phyloP scores from a whole-genome alignment of 2,329 filamentous ascomycete species.

The Aspergillus costaricaensis region DNA sequence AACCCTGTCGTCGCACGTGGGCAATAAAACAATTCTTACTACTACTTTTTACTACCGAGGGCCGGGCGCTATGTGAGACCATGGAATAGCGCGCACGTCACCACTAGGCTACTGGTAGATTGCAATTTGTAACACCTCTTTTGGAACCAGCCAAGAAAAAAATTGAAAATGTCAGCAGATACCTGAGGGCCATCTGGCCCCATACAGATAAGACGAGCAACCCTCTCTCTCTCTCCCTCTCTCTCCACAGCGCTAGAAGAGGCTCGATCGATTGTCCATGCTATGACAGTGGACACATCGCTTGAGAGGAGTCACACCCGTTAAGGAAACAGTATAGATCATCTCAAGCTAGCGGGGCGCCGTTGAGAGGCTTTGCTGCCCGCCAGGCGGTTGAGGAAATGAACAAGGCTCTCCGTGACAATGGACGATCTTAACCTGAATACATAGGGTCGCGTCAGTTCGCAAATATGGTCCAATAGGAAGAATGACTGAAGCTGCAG shows the following conservation, averaged over 20 bases:
- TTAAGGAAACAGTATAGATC: background rate
- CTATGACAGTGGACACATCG: slow-evolving; percentile 3
- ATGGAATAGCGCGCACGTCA: background rate
- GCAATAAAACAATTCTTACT: background rate
- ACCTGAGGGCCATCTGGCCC: background rate
- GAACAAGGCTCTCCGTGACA: background rate
- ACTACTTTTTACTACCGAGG: background rate
- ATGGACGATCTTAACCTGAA: background rate
- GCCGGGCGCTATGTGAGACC: background rate
- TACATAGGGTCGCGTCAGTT: background rate
- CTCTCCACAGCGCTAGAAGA: background rate
- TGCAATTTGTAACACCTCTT: background rate
- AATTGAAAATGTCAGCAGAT: background rate
- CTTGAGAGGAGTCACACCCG: background rate
- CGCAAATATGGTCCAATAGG: background rate
- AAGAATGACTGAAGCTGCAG: background rate
- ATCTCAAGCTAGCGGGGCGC: background rate
- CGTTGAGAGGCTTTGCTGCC: background rate
- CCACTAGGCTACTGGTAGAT: background rate
- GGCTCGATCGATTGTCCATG: background rate
- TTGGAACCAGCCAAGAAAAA: background rate
- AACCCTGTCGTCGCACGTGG: background rate
- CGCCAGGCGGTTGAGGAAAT: background rate
- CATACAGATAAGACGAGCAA: background rate
- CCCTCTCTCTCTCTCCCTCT: background rate